Conservation (phyloP, 331 rosid species). For the Stylosanthes scabra region DNA sequence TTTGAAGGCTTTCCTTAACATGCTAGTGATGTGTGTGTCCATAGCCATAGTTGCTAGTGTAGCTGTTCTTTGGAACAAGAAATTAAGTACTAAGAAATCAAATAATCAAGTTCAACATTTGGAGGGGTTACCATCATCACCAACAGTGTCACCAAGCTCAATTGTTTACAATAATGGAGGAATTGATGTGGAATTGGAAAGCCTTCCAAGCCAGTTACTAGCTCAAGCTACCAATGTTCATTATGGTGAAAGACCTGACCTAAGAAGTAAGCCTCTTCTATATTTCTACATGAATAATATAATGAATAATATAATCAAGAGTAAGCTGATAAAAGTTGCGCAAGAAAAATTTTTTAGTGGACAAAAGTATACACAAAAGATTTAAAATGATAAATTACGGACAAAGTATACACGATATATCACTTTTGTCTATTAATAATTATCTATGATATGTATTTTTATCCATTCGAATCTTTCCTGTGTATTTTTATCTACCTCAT, state of each 20-base stretch:
- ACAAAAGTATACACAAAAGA: too few relatives aligned
- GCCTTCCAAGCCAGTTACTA: constrained; percentile 60
- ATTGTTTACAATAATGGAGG: constrained; percentile 49
- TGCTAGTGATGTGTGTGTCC: constrained; percentile 57
- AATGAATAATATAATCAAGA: too few relatives aligned
- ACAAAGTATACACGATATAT: too few relatives aligned
- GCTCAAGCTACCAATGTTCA: constrained; percentile 62
- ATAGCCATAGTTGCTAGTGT: constrained; percentile 49
- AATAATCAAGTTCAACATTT: constrained; percentile 58
- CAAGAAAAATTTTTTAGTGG: too few relatives aligned
- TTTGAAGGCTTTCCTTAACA: constrained; percentile 42
- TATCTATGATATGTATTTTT: too few relatives aligned
- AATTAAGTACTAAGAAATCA: constrained; percentile 46
- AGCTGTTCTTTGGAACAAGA: constrained; percentile 61
- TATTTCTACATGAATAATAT: too few relatives aligned
- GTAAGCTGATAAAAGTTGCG: too few relatives aligned
- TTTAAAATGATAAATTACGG: too few relatives aligned
- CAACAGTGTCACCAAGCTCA: constrained; percentile 47
- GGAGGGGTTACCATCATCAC: constrained; percentile 55
- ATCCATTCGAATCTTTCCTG: too few relatives aligned
- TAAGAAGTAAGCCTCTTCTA: constrained; percentile 55
- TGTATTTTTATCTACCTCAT: too few relatives aligned
- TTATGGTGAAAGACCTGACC: constrained; percentile 68
- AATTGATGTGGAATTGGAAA: constrained; percentile 74
- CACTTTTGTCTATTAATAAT: too few relatives aligned